phyloP scores from a whole-genome alignment of 345 rosid genomes.

The Cardamine occulta region DNA sequence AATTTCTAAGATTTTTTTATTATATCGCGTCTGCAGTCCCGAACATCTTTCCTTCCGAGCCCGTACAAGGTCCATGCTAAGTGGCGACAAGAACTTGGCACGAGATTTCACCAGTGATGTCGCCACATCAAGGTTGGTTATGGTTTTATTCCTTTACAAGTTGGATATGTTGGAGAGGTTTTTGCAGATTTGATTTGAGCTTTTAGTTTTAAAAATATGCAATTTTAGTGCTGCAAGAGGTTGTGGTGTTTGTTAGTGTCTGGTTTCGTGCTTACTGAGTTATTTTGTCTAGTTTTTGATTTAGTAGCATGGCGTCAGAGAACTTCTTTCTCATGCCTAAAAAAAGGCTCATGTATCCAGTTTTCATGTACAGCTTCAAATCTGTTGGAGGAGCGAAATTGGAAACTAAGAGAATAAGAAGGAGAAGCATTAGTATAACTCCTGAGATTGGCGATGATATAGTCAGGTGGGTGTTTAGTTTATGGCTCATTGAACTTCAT shows the following conservation, averaged over 20 bases:
- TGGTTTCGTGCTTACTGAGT: conserved; percentile 28
- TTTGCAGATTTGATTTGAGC: conserved; percentile 16
- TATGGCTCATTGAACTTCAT: conserved; percentile 22
- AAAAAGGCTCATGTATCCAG: conserved; percentile 27
- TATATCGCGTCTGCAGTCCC: conserved; percentile 63
- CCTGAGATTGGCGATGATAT: conserved; percentile 99
- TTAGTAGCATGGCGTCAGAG: conserved; percentile 4
- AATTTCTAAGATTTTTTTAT: not conserved
- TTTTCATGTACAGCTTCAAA: conserved; percentile 51
- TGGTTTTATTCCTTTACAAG: not conserved
- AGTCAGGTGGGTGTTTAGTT: conserved; percentile 72
- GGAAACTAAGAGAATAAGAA: conserved; percentile 85
- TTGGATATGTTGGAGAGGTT: conserved; percentile 8
- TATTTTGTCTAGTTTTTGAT: conserved; percentile 20
- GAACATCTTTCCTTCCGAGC: conserved; percentile 84
- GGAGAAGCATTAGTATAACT: conserved; percentile 98
- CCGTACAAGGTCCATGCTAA: conserved; percentile 78
- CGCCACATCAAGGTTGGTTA: conserved; percentile 69
- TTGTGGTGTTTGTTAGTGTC: conserved; percentile 27
- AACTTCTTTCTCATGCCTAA: conserved; percentile 22
- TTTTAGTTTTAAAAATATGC: not conserved
- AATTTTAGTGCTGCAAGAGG: conserved; percentile 13
- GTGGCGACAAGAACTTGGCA: conserved; percentile 69
- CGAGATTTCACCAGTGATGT: conserved; percentile 67
- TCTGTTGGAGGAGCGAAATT: conserved; percentile 80